These are phyloP conservation scores for Coemansia sp. DNA, from an alignment of 192 early-diverging fungal genomes.

Conservation along the genomic window DNA sequence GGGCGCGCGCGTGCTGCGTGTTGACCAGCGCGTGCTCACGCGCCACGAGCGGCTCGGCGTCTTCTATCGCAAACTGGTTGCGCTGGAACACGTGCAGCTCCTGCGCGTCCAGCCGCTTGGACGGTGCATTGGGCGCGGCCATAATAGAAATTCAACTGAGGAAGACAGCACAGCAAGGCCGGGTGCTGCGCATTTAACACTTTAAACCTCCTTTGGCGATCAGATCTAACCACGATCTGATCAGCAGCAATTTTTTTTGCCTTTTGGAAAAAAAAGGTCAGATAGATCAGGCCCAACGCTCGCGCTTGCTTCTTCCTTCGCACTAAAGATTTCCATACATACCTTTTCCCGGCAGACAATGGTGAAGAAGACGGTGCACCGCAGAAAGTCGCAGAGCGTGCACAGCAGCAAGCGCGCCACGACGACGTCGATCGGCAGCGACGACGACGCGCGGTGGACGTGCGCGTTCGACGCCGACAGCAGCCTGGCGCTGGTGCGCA, in stretches of 20 bases:
- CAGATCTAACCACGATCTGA: not conserved
- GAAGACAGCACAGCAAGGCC: no score
- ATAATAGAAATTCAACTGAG: not conserved
- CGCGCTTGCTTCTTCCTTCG: no score
- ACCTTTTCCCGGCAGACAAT: no score
- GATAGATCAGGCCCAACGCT: no score
- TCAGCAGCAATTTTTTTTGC: not conserved
- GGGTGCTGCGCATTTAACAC: not conserved
- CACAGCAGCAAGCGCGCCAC: not conserved
- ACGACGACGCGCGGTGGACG: slow-evolving; percentile 15
- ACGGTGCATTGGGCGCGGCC: not conserved
- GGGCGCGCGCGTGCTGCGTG: not conserved
- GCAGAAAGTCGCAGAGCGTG: slow-evolving; percentile 24
- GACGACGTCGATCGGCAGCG: slow-evolving; percentile 1
- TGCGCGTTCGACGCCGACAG: slow-evolving; percentile 23
- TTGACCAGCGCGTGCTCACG: slow-evolving; percentile 12
- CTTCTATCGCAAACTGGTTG: slow-evolving; percentile 17
- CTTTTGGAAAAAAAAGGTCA: not conserved
- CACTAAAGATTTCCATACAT: no score
- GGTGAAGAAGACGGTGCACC: slow-evolving; percentile 33
- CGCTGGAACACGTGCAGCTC: slow-evolving; percentile 13
- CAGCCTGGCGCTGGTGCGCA: slow-evolving; percentile 38
- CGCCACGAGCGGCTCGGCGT: not conserved
- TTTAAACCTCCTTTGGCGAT: not conserved
- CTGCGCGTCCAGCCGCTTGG: not conserved